phyloP scores from a whole-genome alignment of 2,329 filamentous ascomycete genomes.

The Fusarium odoratissimum region DNA sequence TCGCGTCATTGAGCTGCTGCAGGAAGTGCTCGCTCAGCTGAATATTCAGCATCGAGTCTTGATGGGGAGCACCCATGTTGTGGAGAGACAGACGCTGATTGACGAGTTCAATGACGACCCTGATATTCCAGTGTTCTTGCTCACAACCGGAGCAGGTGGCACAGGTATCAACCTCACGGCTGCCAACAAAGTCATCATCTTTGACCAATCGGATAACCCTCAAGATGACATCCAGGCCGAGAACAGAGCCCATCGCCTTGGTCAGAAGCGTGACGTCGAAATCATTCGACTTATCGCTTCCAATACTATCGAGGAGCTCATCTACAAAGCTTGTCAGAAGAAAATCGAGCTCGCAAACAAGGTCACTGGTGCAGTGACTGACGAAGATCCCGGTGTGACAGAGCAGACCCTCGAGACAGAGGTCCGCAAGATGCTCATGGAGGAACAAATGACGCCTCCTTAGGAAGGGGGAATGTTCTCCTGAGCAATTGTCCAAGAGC shows the following conservation, averaged over 20 bases:
- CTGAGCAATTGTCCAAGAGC: constrained; percentile 1
- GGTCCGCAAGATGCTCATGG: constrained; percentile 58
- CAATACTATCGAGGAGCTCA: constrained; percentile 91
- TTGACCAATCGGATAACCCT: constrained; percentile 96
- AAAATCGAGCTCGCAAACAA: constrained; percentile 87
- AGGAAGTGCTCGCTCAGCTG: constrained; percentile 80
- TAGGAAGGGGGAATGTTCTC: constrained; percentile 42
- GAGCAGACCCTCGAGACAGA: constrained; percentile 57
- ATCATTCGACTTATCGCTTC: constrained; percentile 85
- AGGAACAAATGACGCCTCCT: constrained; percentile 53
- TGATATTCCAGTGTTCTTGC: constrained; percentile 87
- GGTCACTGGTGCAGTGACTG: constrained; percentile 58
- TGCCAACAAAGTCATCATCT: constrained; percentile 97
- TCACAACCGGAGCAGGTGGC: constrained; percentile 94
- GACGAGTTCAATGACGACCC: constrained; percentile 84
- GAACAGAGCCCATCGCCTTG: constrained; percentile 94
- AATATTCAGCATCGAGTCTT: constrained; percentile 84
- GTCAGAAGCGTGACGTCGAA: constrained; percentile 90
- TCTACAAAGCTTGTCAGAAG: constrained; percentile 89
- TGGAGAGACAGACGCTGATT: constrained; percentile 86
- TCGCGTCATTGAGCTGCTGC: constrained; percentile 89
- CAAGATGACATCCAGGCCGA: constrained; percentile 99
- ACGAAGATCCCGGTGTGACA: constrained; percentile 44
- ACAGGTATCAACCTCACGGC: constrained; percentile 96
- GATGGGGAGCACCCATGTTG: constrained; percentile 84